Evolutionary conservation across 1,139 yeast genomes (phyloP), one percentile per base, ranked within the genome.

Genomic region (Sugiyamaella novakii): DNA sequence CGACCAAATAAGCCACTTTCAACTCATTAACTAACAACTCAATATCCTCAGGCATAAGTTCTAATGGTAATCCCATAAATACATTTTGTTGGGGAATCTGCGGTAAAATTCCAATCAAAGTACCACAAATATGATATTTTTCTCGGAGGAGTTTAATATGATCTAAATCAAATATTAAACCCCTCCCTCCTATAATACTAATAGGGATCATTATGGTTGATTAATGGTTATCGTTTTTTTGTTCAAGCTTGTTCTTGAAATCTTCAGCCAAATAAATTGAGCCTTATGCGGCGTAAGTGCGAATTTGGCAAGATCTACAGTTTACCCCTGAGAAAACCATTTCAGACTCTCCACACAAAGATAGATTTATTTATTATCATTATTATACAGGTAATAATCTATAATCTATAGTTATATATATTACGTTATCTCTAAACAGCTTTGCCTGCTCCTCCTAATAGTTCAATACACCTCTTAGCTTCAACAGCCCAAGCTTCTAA

Each of bases 11-110:
- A 5, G 66, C 69, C 3, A 60, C 61, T 14, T 68, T 62, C 0
- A 71, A 72, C 1, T 71, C 63, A 8, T 73, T 71, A 3, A 84
- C 72, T 33, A 88, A 70, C 81, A 87, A 87, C 10, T 81, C 54
- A 0, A 83, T 79, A 59, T 92, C 98, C 67, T 86, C 95, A 0
- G 79, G 67, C 70, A 81, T 77, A 40, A 92, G 71, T 59, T 81
- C 80, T 46, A 91, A 68, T 0, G 98, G 98, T 3, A 91, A 70
- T 0, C 96, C 95, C 46, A 87, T 73, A 61, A 91, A 85, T 34
- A 84, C 74, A 62, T 88, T 91, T 61, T 92, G 98, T 65, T 92
- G 98, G 1, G 98, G 95, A 17, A 91, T 89, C 42, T 81, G 77
- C 0, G 96, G 87, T 31, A 92, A 69, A 0, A 96, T 84, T 0